Evolutionary conservation across 2,329 filamentous ascomycete genomes (phyloP).

Genomic region (Aureobasidium leucospermi): DNA sequence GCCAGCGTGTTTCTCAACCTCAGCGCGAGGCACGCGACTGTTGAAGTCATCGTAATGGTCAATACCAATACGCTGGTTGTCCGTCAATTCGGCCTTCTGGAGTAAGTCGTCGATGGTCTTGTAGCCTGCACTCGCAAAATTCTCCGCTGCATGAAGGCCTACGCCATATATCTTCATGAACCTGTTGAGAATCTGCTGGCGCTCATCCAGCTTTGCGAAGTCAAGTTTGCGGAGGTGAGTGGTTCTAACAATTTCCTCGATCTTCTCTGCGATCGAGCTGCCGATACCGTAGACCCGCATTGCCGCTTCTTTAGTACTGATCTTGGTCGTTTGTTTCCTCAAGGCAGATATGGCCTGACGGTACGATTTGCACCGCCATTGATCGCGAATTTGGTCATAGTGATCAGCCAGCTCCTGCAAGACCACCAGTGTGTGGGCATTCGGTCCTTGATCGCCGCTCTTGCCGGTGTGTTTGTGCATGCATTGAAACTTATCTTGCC

Average conservation of each 20-base stretch:
- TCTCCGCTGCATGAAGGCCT: constrained; percentile 60
- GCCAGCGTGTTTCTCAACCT: constrained; percentile 63
- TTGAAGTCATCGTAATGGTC: constrained; percentile 75
- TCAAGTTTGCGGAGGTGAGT: constrained; percentile 65
- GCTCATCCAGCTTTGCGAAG: constrained; percentile 58
- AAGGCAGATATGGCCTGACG: constrained; percentile 69
- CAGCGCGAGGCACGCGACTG: constrained; percentile 65
- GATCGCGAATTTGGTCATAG: constrained; percentile 67
- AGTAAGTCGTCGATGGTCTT: constrained; percentile 66
- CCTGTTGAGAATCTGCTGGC: constrained; percentile 55
- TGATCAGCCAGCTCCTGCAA: constrained; percentile 72
- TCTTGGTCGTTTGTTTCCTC: constrained; percentile 54
- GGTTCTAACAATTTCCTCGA: constrained; percentile 79
- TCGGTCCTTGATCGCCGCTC: constrained; percentile 53
- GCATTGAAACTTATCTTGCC: constrained; percentile 46
- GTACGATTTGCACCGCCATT: constrained; percentile 70
- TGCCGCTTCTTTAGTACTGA: constrained; percentile 65
- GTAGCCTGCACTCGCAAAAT: constrained; percentile 70
- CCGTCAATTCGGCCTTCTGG: constrained; percentile 54
- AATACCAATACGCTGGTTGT: constrained; percentile 67
- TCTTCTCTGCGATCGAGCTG: constrained; percentile 67
- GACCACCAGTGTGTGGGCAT: constrained; percentile 66
- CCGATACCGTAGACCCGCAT: constrained; percentile 62
- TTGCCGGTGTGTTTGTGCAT: constrained; percentile 49
- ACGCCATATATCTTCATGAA: constrained; percentile 78